Evolutionary conservation across 352 stramenopile genomes (phyloP), one percentile per base, ranked within the genome.

Genomic region (Phytopythium boreale): DNA sequence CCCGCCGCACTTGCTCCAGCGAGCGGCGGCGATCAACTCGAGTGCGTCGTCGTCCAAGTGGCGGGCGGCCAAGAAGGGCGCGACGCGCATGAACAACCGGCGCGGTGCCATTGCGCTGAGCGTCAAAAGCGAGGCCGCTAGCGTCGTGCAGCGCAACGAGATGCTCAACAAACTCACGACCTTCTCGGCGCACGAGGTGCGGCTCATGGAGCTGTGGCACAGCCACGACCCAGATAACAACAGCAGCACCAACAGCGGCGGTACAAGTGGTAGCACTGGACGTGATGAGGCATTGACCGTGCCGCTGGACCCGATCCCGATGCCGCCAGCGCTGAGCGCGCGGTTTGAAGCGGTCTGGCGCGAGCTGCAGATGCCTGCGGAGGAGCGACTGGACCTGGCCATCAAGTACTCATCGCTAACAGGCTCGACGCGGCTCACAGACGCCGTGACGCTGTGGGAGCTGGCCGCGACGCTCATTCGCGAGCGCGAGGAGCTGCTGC

Each of bases 331-430:
- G 8, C 71, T 87, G 52, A 93, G 84, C 46, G 66, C 69, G 26
- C 78, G 82, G 20, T 91, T 93, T 49, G 84, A 93, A 57, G 62
- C 70, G 0, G 80, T 84, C 9, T 93, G 84, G 84, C 79, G 83
- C 34, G 80, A 87, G n/a, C 66, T 93, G 26, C 63, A 76, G 37
- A 70, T 93, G 60, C 73, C 80, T 1, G 79, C 80, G 14, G 80
- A 82, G 22, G 77, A 88, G 31, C 70, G 84, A 14, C 70, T 93
- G 26, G 82, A 93, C 64, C 53, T 93, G 24, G 80, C 82, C 5
- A 77, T 91, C 75, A 93, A 93, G 73, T 93, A 91, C 70, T 84
- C 80, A 29, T 78, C 81, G 4, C 62, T 89, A 6, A 74, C 77
- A 2, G 74, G 86, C 47, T 80, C 79, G 29, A 72, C 81, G 17